Base-by-base conservation (phyloP, 2,329 filamentous ascomycete species). In the Aplosporella prunicola region DNA sequence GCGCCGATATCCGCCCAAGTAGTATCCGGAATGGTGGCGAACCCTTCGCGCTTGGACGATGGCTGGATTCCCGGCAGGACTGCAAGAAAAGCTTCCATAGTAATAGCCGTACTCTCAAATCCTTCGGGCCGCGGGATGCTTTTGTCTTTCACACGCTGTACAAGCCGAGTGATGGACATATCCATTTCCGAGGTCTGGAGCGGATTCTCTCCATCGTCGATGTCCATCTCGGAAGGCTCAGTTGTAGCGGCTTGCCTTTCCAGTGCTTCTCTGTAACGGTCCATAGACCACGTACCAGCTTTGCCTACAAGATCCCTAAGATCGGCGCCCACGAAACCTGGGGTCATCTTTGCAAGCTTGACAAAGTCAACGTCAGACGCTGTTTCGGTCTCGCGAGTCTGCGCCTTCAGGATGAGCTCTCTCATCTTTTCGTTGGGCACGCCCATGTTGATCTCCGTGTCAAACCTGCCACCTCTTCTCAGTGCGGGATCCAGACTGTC, bases 1-100 rank as follows among this genome's bases (percentile, higher is more conserved):
- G 89, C 89, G 42, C 91, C 91, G 35, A 98, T 87, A 52, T 96
- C 82, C 30, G 78, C 70, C 86, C 91, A 98, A 1, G 86, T 94
- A 5, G 91, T 89, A 55, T 88, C 80, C 6, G 91, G 91, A 29
- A 96, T 86, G 1, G 86, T 91, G 9, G 86, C 87, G 60, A 98
- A 98, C 31, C 91, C 91, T 63, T 98, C 89, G 33, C 87, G 79
- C 57, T 89, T 88, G 5, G 82, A 82, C 1, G 85, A 89, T 17
- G 87, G 77, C 55, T 85, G 74, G 44, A 94, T 75, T 41, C 75
- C 74, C 8, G 82, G 76, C 3, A 95, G 71, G 3, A 87, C 88
- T 1, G 69, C 66, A 16, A 80, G 66, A 58, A 96, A 91, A 45
- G 93, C 62, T 57, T 67, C 60, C 65, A 82, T 78, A 2, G 71